These are phyloP conservation scores for California macrophylla DNA, from an alignment of 441 rosid species.

Conservation along the genomic window DNA sequence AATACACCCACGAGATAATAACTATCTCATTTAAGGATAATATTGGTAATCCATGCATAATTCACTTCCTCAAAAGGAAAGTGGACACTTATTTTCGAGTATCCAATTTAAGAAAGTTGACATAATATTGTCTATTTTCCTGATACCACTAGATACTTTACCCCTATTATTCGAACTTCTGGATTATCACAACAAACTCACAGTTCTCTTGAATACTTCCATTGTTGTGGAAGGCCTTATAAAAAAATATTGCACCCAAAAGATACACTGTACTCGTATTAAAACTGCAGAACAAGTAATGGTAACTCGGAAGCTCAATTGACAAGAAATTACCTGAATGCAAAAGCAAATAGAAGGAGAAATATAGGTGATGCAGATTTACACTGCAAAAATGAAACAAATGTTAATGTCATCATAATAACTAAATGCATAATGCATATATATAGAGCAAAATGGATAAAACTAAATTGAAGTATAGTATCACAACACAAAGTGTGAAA, in stretches of 20 bases:
- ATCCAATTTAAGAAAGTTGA: too few species aligned
- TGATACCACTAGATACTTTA: neutral
- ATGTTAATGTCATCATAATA: slow-evolving; percentile 16
- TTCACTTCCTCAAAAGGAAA: neutral
- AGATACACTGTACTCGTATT: neutral
- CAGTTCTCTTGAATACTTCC: neutral
- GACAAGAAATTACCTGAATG: slow-evolving; percentile 66
- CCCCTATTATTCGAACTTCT: neutral
- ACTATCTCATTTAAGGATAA: too few species aligned
- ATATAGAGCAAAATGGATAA: neutral
- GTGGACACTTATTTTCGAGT: neutral
- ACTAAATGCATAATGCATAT: slow-evolving; percentile 3
- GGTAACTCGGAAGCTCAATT: slow-evolving; percentile 6
- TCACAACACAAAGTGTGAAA: slow-evolving; percentile 11
- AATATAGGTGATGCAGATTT: slow-evolving; percentile 97
- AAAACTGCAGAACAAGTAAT: slow-evolving; percentile 9
- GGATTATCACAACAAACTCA: neutral
- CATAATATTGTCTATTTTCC: neutral
- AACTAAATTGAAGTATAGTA: slow-evolving; percentile 2
- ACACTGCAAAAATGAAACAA: slow-evolving; percentile 50
- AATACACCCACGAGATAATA: too few species aligned
- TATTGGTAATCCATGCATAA: too few species aligned
- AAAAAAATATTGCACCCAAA: neutral
- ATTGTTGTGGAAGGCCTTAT: neutral
- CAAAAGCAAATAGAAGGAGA: slow-evolving; percentile 92